Percentiles rank a stretch among this genome's conserved stretches.
These are phyloP conservation scores for Rhodotorula glutinis DNA, from an alignment of 1,284 basidiomycete genomes.

Conservation along the genomic window DNA sequence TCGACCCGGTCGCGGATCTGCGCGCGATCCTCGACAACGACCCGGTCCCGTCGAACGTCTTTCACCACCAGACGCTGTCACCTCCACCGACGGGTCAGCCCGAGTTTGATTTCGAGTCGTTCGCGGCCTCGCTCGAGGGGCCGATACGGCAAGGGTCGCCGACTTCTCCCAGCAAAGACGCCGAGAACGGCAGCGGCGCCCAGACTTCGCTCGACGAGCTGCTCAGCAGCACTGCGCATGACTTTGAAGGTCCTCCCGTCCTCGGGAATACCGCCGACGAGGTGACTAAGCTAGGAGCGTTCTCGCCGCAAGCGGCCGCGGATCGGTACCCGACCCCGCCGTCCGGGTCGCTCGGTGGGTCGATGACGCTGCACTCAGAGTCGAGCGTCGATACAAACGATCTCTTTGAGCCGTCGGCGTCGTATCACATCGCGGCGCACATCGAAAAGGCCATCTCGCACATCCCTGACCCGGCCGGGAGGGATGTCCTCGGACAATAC, in stretches of 20 bases:
- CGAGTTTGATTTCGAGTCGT: constrained; percentile 33
- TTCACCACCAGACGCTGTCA: neutral
- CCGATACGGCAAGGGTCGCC: neutral
- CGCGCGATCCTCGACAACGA: constrained; percentile 38
- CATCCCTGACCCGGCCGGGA: constrained; percentile 6
- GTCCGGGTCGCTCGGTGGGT: constrained; percentile 4
- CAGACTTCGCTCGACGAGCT: constrained; percentile 28
- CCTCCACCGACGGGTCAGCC: constrained; percentile 7
- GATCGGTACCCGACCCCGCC: constrained; percentile 33
- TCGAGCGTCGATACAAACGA: neutral
- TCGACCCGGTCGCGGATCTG: constrained; percentile 30
- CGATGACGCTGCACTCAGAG: constrained; percentile 1
- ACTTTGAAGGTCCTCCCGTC: neutral
- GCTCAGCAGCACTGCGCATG: constrained; percentile 3
- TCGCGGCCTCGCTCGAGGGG: constrained; percentile 37
- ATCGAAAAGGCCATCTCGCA: neutral
- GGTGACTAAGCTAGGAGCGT: neutral
- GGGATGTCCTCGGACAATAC: neutral
- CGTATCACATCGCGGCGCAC: constrained; percentile 17
- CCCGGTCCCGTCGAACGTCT: constrained; percentile 25
- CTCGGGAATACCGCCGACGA: neutral
- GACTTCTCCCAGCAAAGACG: neutral
- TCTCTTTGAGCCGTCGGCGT: constrained; percentile 11
- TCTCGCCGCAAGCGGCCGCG: neutral
- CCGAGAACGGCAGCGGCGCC: no score